A percentile compares a stretch with the other conserved stretches of the same genome.
Evolutionary conservation across 768 basidiomycete species (phyloP).

Genomic region (Termitomyces sp.): DNA sequence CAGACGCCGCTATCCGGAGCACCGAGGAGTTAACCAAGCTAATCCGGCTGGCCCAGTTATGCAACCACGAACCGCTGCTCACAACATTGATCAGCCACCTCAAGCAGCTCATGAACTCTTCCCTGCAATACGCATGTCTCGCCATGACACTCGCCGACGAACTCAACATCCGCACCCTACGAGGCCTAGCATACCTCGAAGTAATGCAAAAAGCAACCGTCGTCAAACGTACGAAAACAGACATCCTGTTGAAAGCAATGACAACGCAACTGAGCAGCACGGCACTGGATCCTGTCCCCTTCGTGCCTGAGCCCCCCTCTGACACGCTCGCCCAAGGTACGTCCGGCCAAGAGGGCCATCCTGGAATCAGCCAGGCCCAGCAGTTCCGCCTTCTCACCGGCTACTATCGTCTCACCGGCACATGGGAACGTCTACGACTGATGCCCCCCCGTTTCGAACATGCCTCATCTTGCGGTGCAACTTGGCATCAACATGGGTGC

Average conservation of each 20-base stretch:
- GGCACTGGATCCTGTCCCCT: not conserved
- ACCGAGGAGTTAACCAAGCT: constrained; percentile 52
- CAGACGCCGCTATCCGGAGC: constrained; percentile 20
- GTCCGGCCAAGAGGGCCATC: constrained; percentile 35
- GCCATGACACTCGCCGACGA: constrained; percentile 74
- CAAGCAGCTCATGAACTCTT: constrained; percentile 53
- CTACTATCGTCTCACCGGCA: constrained; percentile 58
- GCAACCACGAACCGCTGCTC: constrained; percentile 54
- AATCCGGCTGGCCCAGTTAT: constrained; percentile 61
- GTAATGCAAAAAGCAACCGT: constrained; percentile 60
- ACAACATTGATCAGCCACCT: constrained; percentile 54
- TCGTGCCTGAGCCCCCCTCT: not conserved
- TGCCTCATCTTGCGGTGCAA: constrained; percentile 52
- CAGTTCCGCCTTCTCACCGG: constrained; percentile 63
- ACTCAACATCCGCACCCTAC: constrained; percentile 49
- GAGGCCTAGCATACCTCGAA: constrained; percentile 65
- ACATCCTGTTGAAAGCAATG: constrained; percentile 18
- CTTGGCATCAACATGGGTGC: constrained; percentile 71
- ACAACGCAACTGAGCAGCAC: not conserved
- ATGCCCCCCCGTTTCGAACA: constrained; percentile 61
- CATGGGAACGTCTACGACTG: constrained; percentile 60
- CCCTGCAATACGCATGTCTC: constrained; percentile 62
- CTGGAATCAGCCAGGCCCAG: constrained; percentile 51
- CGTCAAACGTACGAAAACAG: constrained; percentile 29
- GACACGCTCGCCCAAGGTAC: constrained; percentile 22